Base-by-base conservation (phyloP, 306 rosid species). In the Quercus gilva region DNA sequence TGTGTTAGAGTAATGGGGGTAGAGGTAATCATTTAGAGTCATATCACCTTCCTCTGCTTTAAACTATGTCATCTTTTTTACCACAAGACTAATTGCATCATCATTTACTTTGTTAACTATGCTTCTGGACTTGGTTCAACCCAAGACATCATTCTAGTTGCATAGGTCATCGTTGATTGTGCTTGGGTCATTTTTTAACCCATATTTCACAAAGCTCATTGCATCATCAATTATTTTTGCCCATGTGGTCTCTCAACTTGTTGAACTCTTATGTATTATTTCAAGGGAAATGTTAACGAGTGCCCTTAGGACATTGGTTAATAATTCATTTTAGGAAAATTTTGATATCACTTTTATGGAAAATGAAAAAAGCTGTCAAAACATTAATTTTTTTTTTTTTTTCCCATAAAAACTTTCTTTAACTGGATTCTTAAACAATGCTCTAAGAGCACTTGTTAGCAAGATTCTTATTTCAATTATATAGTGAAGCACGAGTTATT, bases 41-140 rank as follows among this genome's bases (percentile, higher is more conserved):
- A 7, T 8, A 11, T 18, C 23, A 18, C 25, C 15, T 65, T 5
- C 45, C 71, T 65, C 71, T 28, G 49, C 13, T 65, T 65, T 19
- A 63, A 14, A 28, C 57, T 71, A 60, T 55, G 11, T 23, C 59
- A 19, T 68, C 29, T 64, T 82, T 55, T 1, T 77, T 80, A 45
- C 74, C 86, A 79, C 93, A 69, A 43, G 53, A 64, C 37, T 74
- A 63, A 83, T 77, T 77, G 65, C 69, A 74, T 68, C 59, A 57
- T 74, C 81, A 74, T 78, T 77, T 60, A 72, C 56, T 75, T 69
- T 55, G 33, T 20, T 55, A 75, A 67, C 84, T 52, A 35, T 75
- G 80, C 78, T 65, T 81, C 71, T 71, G 31, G 70, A 43, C 52
- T 65, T 58, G 33, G 25, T 20, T 81, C 29, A 64, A 71, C 37